Evolutionary conservation across 2,329 filamentous ascomycete genomes (phyloP).

Genomic region (Hypoxylon sp.): DNA sequence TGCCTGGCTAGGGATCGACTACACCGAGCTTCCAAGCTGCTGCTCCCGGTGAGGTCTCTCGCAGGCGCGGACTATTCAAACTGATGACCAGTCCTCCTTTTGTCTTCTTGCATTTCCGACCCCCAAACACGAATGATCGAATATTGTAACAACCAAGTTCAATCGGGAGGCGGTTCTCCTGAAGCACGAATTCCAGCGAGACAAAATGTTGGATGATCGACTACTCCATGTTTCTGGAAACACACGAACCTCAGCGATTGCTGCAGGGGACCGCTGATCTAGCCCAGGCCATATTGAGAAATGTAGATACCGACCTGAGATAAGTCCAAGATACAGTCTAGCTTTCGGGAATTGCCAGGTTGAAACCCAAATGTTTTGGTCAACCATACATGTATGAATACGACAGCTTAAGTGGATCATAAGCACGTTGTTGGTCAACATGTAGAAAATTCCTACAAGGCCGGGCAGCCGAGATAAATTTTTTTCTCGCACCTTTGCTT

Average conservation of each 20-base stretch:
- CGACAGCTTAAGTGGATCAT: slow-evolving; percentile 9
- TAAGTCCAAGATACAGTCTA: background rate
- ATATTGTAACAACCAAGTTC: background rate
- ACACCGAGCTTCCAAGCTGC: background rate
- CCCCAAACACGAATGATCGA: background rate
- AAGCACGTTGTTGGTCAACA: slow-evolving; percentile 2
- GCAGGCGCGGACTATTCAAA: background rate
- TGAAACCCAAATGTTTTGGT: background rate
- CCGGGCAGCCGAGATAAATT: background rate
- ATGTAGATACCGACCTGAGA: background rate
- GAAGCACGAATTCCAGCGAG: background rate
- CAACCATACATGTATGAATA: slow-evolving; percentile 14
- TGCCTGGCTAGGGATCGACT: background rate
- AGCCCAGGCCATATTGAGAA: slow-evolving; percentile 14
- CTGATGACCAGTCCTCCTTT: background rate
- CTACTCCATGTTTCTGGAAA: background rate
- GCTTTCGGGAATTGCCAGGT: background rate
- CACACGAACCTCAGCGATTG: background rate
- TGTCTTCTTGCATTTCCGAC: background rate
- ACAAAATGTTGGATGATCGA: background rate
- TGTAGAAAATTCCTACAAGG: background rate
- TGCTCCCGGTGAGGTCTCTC: background rate
- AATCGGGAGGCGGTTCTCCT: background rate
- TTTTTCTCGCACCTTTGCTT: slow-evolving; percentile 6
- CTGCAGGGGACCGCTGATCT: slow-evolving; percentile 24